Percentiles rank a stretch among this genome's conserved stretches.
Conservation (phyloP, 805 yeast species). For the Kuraishia piskuri region DNA sequence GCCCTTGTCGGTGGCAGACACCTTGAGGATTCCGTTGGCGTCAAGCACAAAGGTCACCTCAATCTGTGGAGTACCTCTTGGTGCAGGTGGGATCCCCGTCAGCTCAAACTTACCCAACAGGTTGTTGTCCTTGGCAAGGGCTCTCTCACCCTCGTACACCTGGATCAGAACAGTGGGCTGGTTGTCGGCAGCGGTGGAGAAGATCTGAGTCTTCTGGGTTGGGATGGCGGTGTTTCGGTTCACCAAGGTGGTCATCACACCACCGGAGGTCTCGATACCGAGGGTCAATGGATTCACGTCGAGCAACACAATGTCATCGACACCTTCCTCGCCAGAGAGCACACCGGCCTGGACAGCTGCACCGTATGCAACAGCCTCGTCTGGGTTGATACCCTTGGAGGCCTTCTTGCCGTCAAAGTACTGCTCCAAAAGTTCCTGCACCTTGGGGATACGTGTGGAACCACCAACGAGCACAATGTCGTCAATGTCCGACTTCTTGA, state of each 20-base stretch:
- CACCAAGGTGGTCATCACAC: constrained; percentile 93
- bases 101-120: constrained; percentile 80
- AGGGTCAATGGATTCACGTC: constrained; percentile 92
- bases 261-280: constrained; percentile 97
- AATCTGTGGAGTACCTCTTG: constrained; percentile 87
- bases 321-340: constrained; percentile 91
- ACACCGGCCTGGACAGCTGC: constrained; percentile 99
- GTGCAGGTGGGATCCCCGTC: constrained; percentile 83
- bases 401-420: constrained; percentile 93
- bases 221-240: constrained; percentile 95
- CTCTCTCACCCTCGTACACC: constrained; percentile 95
- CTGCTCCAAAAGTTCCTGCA: constrained; percentile 85
- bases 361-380: constrained; percentile 99
- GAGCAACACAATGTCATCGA: constrained; percentile 78
- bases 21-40: constrained; percentile 83
- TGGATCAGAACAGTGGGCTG: constrained; percentile 93
- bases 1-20: constrained; percentile 84
- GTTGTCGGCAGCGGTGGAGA: constrained; percentile 94
- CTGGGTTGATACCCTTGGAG: constrained; percentile 96
- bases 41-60: constrained; percentile 86
- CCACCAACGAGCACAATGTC: constrained; percentile 98
- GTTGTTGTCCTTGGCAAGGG: constrained; percentile 90
- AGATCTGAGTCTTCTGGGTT: constrained; percentile 89
- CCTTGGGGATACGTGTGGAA: constrained; percentile 98
- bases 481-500: constrained; percentile 78